Conservation (phyloP, 2,329 filamentous ascomycete species). For the Fusarium longipes region DNA sequence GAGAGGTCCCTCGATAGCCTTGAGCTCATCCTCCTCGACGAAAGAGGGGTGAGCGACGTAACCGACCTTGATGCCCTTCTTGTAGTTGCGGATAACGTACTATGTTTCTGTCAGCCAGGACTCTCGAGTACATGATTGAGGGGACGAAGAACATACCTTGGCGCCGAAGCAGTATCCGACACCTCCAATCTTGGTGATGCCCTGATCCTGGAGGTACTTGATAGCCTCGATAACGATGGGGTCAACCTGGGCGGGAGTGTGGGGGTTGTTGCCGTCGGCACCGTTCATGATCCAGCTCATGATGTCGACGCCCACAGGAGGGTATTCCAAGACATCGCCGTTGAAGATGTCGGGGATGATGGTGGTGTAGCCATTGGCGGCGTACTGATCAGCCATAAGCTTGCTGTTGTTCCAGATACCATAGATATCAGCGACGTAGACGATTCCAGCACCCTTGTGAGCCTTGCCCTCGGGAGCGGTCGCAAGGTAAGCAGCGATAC, state of each 20-base stretch:
- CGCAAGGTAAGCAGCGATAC: slow-evolving; percentile 63
- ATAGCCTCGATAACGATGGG: slow-evolving; percentile 54
- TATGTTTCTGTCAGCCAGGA: slow-evolving; percentile 43
- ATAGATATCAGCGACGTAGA: slow-evolving; percentile 54
- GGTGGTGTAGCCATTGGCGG: slow-evolving; percentile 54
- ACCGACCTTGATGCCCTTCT: slow-evolving; percentile 65
- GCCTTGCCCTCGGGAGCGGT: slow-evolving; percentile 51
- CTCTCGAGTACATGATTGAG: accelerated
- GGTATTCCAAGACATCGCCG: slow-evolving; percentile 49
- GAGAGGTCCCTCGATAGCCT: slow-evolving; percentile 65
- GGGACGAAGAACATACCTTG: slow-evolving; percentile 64
- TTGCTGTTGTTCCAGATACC: slow-evolving; percentile 56
- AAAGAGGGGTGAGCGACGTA: slow-evolving; percentile 74
- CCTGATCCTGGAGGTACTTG: slow-evolving; percentile 65
- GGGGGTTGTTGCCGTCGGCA: slow-evolving; percentile 60
- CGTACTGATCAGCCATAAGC: slow-evolving; percentile 56
- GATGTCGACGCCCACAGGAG: slow-evolving; percentile 47
- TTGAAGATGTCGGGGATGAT: slow-evolving; percentile 55
- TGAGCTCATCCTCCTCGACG: slow-evolving; percentile 68
- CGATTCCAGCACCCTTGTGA: slow-evolving; percentile 48
- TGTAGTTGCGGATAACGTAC: slow-evolving; percentile 77
- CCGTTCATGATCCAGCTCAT: slow-evolving; percentile 55
- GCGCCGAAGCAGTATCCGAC: slow-evolving; percentile 76
- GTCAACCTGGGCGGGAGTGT: slow-evolving; percentile 50
- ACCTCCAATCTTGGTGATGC: slow-evolving; percentile 64